Conservation (phyloP, 768 basidiomycete species). For the Suillus discolor region DNA sequence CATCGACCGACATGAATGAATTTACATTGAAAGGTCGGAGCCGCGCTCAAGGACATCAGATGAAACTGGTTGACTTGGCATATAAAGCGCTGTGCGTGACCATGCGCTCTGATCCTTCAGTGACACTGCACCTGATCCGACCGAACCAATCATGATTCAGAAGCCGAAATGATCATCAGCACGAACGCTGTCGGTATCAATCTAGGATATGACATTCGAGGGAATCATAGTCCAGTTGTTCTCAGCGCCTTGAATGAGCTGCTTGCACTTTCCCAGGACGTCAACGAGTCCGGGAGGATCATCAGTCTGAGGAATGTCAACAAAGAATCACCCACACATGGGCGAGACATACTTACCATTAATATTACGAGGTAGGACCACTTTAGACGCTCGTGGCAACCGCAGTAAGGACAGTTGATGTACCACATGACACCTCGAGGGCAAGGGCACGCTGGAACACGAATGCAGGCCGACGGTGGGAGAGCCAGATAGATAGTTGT, state of each 20-base stretch:
- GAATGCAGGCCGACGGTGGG: not conserved
- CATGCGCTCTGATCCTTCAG: not conserved
- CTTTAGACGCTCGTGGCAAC: not conserved
- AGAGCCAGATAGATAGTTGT: not conserved
- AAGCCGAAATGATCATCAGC: slow-evolving; percentile 1
- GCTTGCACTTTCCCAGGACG: not conserved
- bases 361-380: not conserved
- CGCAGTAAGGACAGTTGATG: not conserved
- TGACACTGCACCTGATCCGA: not conserved
- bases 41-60: not conserved
- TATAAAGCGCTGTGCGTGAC: not conserved
- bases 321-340: not conserved
- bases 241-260: not conserved
- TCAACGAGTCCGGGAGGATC: not conserved
- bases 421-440: not conserved
- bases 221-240: not conserved
- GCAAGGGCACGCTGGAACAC: not conserved
- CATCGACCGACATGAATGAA: not conserved
- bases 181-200: not conserved
- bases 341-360: not conserved
- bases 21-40: not conserved
- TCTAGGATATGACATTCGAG: slow-evolving; percentile 3
- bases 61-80: not conserved
- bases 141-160: slow-evolving; percentile 2
- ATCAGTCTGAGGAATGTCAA: not conserved